Percentiles rank a stretch among this genome's conserved stretches.
Conservation (phyloP, 1,284 basidiomycete genomes). For the Microbotryomycetes sp. region DNA sequence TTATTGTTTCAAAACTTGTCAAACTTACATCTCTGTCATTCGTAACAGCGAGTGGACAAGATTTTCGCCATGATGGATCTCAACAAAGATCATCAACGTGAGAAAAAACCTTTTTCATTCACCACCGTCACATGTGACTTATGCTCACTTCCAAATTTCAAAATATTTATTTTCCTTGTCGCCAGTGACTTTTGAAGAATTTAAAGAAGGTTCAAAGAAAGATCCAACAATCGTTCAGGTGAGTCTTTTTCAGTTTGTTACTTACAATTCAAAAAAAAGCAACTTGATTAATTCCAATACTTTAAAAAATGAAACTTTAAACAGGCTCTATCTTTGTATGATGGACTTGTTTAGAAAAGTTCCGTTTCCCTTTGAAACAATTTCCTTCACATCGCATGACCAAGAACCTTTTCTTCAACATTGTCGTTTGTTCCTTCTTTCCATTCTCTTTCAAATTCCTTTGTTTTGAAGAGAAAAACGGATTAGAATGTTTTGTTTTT, state of each 20-base stretch:
- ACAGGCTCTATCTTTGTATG: slow-evolving; percentile 51
- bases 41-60: slow-evolving; percentile 78
- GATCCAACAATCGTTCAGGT: slow-evolving; percentile 97
- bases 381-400: background rate
- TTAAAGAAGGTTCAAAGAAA: slow-evolving; percentile 93
- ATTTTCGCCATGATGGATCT: slow-evolving; percentile 40
- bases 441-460: background rate
- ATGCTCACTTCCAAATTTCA: slow-evolving; percentile 56
- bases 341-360: slow-evolving; percentile 47
- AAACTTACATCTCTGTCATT: slow-evolving; percentile 7
- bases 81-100: slow-evolving; percentile 35
- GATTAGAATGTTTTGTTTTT: no score
- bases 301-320: background rate
- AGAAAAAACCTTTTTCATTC: background rate
- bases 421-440: background rate
- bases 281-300: background rate
- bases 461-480: background rate
- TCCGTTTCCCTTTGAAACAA: background rate
- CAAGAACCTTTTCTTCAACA: background rate
- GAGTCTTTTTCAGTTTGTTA: slow-evolving; percentile 1
- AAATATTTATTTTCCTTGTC: background rate
- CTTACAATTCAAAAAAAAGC: slow-evolving; percentile 30
- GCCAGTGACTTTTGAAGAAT: slow-evolving; percentile 78
- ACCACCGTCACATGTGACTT: background rate
- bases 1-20: background rate